Conservation (phyloP, 345 rosid genomes). For the Bruguiera parviflora region DNA sequence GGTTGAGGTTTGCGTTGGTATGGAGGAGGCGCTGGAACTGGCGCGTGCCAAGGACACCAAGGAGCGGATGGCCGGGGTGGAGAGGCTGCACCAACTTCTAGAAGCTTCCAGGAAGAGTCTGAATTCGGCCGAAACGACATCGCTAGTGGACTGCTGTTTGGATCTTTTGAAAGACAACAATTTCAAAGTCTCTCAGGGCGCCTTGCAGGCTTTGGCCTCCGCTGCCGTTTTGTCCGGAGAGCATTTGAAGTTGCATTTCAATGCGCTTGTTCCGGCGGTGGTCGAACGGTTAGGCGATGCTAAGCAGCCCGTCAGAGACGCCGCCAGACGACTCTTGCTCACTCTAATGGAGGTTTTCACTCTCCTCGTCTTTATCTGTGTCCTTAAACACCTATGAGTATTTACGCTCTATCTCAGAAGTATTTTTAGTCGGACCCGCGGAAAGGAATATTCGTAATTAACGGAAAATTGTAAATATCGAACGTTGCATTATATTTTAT, state of each 20-base stretch:
- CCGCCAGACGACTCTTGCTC: conserved; percentile 84
- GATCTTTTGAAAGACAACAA: conserved; percentile 97
- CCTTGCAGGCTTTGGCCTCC: conserved; percentile 90
- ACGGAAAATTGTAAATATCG: too few relatives aligned
- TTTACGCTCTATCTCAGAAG: too few relatives aligned
- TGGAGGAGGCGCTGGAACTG: conserved; percentile 98
- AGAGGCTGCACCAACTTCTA: conserved; percentile 84
- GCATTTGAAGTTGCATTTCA: conserved; percentile 87
- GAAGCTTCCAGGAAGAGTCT: conserved; percentile 85
- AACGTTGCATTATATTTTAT: too few relatives aligned
- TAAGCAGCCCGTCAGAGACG: conserved; percentile 94
- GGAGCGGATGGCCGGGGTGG: conserved; percentile 99
- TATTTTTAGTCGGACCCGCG: background rate
- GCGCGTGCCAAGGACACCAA: conserved; percentile 98
- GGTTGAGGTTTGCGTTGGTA: conserved; percentile 10
- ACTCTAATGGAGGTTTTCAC: conserved; percentile 91
- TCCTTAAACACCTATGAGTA: too few relatives aligned
- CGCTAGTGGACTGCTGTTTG: conserved; percentile 87
- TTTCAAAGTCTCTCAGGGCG: conserved; percentile 92
- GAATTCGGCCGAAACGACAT: conserved; percentile 63
- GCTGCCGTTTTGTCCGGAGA: conserved; percentile 98
- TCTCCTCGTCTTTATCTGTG: too few relatives aligned
- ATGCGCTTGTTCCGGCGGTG: conserved; percentile 88
- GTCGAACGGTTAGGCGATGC: conserved; percentile 90
- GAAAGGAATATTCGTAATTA: background rate